Conservation (phyloP, 805 yeast genomes). For the Nakazawaea wyomingensis region DNA sequence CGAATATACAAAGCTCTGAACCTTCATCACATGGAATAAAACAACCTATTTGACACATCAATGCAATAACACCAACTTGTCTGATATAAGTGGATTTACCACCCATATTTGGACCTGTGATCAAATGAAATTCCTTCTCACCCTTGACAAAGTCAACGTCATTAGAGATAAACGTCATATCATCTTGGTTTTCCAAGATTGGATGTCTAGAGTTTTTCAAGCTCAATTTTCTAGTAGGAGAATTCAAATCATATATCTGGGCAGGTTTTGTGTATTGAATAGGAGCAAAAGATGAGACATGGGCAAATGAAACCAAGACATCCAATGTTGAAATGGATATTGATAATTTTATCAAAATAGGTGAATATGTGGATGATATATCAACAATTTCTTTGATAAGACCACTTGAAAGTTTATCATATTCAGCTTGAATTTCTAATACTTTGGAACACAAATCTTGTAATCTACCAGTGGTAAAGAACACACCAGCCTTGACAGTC, state of each 20-base stretch:
- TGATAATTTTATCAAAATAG: slow-evolving; percentile 68
- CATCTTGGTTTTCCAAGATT: slow-evolving; percentile 89
- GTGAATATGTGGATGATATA: slow-evolving; percentile 76
- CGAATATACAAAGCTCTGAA: slow-evolving; percentile 81
- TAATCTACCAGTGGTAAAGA: slow-evolving; percentile 71
- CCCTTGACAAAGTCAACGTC: slow-evolving; percentile 66
- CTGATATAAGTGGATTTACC: slow-evolving; percentile 93
- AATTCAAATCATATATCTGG: slow-evolving; percentile 48
- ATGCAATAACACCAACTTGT: slow-evolving; percentile 80
- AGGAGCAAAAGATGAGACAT: slow-evolving; percentile 77
- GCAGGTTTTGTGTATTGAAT: slow-evolving; percentile 73
- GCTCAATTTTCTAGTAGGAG: slow-evolving; percentile 39
- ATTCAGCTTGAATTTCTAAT: slow-evolving; percentile 54
- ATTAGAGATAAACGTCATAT: slow-evolving; percentile 83
- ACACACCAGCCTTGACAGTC: slow-evolving; percentile 94
- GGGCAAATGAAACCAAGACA: slow-evolving; percentile 81
- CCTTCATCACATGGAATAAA: slow-evolving; percentile 71
- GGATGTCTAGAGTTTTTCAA: slow-evolving; percentile 89
- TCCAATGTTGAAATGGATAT: slow-evolving; percentile 68
- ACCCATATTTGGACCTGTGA: slow-evolving; percentile 98
- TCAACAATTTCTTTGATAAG: slow-evolving; percentile 79
- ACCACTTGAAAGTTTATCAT: slow-evolving; percentile 68
- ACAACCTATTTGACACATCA: slow-evolving; percentile 87
- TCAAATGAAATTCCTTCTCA: slow-evolving; percentile 65
- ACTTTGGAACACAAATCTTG: slow-evolving; percentile 56